phyloP scores from a whole-genome alignment of 1,284 basidiomycete species.

The Golubevia sp. region DNA sequence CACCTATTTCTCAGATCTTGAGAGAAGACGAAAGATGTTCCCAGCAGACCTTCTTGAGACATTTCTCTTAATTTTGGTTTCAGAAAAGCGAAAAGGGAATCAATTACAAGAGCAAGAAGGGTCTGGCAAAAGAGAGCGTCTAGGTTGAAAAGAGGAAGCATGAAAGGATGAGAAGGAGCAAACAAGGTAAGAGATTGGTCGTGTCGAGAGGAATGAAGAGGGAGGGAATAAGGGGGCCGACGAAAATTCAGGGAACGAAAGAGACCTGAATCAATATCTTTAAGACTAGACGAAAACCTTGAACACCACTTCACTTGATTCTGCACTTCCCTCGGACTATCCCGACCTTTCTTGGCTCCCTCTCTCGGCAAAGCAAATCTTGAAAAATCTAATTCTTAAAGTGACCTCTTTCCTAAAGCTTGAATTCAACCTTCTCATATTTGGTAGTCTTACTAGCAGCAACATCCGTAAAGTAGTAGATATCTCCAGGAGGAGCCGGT shows the following conservation, averaged over 20 bases:
- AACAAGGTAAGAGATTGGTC: neutral
- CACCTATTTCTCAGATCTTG: too few species aligned
- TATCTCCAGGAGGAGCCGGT: slow-evolving; percentile 51
- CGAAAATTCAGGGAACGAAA: neutral
- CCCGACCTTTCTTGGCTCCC: too few species aligned
- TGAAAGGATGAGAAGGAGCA: neutral
- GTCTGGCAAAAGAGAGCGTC: neutral
- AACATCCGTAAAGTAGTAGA: slow-evolving; percentile 54
- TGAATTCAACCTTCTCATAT: slow-evolving; percentile 10
- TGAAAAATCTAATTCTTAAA: too few species aligned
- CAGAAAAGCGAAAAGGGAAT: too few species aligned
- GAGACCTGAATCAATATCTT: neutral
- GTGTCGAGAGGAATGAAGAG: neutral
- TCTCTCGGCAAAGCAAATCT: too few species aligned
- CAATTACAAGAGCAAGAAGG: neutral
- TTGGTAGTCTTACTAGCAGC: slow-evolving; percentile 18
- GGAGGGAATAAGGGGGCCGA: neutral
- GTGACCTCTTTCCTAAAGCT: slow-evolving; percentile 6
- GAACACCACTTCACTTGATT: neutral
- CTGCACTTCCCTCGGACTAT: neutral
- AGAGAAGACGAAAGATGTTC: too few species aligned
- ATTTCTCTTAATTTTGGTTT: too few species aligned
- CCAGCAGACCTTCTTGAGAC: too few species aligned
- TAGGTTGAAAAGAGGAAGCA: too few species aligned
- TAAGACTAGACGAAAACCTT: too few species aligned